Percentiles rank a stretch among this genome's conserved stretches.
These are phyloP conservation scores for Striga hermonthica DNA, from an alignment of 305 asterid species.

Conservation along the genomic window DNA sequence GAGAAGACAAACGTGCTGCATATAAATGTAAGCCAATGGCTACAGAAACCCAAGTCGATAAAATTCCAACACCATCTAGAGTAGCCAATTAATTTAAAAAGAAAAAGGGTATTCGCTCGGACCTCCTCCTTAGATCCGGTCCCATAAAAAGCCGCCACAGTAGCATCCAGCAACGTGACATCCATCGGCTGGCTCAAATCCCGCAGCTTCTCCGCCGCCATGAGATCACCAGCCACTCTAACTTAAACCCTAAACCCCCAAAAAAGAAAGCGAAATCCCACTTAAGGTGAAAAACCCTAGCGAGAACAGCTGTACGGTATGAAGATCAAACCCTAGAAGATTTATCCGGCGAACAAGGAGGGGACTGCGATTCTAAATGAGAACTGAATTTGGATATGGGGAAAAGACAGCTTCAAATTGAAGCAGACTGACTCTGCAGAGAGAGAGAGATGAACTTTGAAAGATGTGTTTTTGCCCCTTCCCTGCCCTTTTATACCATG, in stretches of 20 bases:
- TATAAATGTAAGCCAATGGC: conserved; percentile 13
- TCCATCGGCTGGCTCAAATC: conserved; percentile 87
- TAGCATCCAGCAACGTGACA: conserved; percentile 78
- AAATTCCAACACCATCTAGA: neutral
- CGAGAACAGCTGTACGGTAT: conserved; percentile 1
- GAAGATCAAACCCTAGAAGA: conserved; percentile 3
- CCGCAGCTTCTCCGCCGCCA: conserved; percentile 85
- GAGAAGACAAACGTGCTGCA: conserved; percentile 2
- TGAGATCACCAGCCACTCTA: conserved; percentile 33
- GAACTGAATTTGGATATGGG: conserved; percentile 27
- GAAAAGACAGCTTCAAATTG: conserved; percentile 66
- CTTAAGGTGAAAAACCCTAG: conserved; percentile 31
- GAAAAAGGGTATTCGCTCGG: neutral
- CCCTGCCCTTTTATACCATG: conserved; percentile 1
- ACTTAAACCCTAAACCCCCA: conserved; percentile 30
- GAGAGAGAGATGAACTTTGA: conserved; percentile 36
- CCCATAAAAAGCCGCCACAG: conserved; percentile 84
- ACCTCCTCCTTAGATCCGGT: conserved; percentile 95
- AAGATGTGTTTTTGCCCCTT: conserved; percentile 27
- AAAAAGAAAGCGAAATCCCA: no score
- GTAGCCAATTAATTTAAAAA: neutral
- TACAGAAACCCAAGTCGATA: neutral
- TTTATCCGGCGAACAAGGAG: neutral
- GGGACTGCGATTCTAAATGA: conserved; percentile 20
- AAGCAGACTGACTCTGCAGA: conserved; percentile 51